Conservation (phyloP, 495 filamentous ascomycete species). For the Talaromyces nanjingensis region DNA sequence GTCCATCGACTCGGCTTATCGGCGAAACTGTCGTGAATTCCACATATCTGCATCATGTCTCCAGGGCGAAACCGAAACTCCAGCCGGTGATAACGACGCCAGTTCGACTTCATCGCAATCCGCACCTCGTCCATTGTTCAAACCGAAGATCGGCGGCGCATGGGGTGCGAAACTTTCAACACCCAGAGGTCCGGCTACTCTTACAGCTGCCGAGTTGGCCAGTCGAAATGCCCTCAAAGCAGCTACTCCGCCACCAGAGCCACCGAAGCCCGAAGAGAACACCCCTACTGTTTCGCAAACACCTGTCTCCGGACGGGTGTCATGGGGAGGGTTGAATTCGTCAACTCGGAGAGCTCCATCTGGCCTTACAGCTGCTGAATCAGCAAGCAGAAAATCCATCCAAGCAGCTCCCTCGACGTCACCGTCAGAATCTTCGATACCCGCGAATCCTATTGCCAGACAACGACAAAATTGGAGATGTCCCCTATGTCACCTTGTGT, state of each 20-base stretch:
- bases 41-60: background rate
- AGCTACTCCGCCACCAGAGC: background rate
- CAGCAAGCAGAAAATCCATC: background rate
- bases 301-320: background rate
- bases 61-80: background rate
- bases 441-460: background rate
- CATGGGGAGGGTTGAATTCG: background rate
- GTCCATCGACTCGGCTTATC: constrained; percentile 7
- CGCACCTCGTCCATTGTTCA: background rate
- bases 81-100: background rate
- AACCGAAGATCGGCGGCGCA: background rate
- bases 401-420: background rate
- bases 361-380: background rate
- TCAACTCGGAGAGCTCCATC: background rate
- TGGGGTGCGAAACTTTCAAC: background rate
- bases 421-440: background rate
- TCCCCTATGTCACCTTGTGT: constrained; percentile 20
- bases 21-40: constrained; percentile 1
- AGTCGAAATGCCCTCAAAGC: constrained; percentile 1
- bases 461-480: constrained; percentile 25
- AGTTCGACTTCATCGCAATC: background rate
- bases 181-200: background rate
- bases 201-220: constrained; percentile 6
- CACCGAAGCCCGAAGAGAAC: background rate
- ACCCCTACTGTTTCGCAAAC: background rate